Evolutionary conservation across 2,329 filamentous ascomycete species (phyloP).

Genomic region (Ophiobolus disseminans): DNA sequence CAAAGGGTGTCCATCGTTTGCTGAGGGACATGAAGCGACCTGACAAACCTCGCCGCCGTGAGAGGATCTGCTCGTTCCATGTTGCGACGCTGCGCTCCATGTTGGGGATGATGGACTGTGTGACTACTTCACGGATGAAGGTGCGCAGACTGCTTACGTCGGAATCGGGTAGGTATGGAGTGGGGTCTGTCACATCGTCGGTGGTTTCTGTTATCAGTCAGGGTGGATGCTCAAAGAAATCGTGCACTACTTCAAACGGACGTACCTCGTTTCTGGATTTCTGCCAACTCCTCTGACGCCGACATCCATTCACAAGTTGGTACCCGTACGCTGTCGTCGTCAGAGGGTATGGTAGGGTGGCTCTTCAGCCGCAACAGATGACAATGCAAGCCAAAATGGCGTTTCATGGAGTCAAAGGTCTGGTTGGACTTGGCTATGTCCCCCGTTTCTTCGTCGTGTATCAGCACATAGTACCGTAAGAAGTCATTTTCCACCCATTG

Average conservation of each 20-base stretch:
- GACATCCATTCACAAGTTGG: conserved; percentile 89
- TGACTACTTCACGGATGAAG: conserved; percentile 93
- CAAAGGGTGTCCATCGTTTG: conserved; percentile 86
- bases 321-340: conserved; percentile 86
- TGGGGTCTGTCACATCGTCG: conserved; percentile 74
- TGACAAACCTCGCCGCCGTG: conserved; percentile 82
- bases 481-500: conserved; percentile 91
- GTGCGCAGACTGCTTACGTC: conserved; percentile 87
- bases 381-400: conserved; percentile 95
- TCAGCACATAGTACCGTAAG: conserved; percentile 91
- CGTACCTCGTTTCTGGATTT: conserved; percentile 70
- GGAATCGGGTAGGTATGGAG: conserved; percentile 86
- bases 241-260: background rate
- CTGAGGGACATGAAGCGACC: conserved; percentile 95
- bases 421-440: conserved; percentile 89
- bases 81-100: conserved; percentile 92
- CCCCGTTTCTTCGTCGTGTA: conserved; percentile 95
- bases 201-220: conserved; percentile 60
- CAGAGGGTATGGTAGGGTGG: conserved; percentile 82
- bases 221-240: conserved; percentile 4
- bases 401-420: conserved; percentile 98
- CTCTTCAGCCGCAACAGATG: conserved; percentile 87
- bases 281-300: conserved; percentile 80
- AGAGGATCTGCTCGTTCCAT: conserved; percentile 98
- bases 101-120: conserved; percentile 89